A percentile compares a stretch with the other conserved stretches of the same genome.
phyloP scores from a whole-genome alignment of 2,329 filamentous ascomycete genomes.

The Pseudogymnoascus sp. region DNA sequence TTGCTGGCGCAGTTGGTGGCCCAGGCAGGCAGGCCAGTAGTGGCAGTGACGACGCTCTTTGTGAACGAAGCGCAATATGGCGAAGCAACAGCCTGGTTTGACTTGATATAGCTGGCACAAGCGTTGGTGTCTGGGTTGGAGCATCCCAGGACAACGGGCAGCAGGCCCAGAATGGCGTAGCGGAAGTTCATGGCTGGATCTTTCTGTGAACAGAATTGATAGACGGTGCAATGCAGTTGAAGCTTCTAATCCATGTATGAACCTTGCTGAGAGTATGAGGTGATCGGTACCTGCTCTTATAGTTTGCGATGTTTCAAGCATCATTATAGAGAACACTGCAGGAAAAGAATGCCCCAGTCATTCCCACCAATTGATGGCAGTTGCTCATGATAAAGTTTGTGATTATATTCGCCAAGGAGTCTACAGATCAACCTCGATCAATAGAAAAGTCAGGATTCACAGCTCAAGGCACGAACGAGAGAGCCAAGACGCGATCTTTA shows the following conservation, averaged over 20 bases:
- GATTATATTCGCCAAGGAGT: not conserved
- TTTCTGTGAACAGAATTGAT: not conserved
- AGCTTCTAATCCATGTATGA: constrained; percentile 4
- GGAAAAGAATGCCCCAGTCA: not conserved
- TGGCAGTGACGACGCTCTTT: not conserved
- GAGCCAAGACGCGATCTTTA: not conserved
- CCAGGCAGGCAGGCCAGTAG: not conserved
- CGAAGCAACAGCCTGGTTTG: not conserved
- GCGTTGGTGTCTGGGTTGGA: not conserved
- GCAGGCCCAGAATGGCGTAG: not conserved
- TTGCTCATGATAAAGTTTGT: not conserved
- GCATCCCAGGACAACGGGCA: not conserved
- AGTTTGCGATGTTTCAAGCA: not conserved
- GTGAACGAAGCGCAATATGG: not conserved
- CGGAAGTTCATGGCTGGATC: not conserved
- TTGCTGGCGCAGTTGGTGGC: not conserved
- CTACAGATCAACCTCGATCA: not conserved
- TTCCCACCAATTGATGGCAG: not conserved
- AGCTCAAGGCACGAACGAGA: not conserved
- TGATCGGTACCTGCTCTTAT: not conserved
- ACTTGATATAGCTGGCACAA: not conserved
- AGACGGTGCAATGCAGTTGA: not conserved
- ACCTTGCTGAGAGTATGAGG: not conserved
- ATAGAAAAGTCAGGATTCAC: not conserved
- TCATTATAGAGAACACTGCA: not conserved